Evolutionary conservation across 2,329 filamentous ascomycete genomes (phyloP), one percentile per base, ranked within the genome.

Genomic region (Sporothrix mexicana): DNA sequence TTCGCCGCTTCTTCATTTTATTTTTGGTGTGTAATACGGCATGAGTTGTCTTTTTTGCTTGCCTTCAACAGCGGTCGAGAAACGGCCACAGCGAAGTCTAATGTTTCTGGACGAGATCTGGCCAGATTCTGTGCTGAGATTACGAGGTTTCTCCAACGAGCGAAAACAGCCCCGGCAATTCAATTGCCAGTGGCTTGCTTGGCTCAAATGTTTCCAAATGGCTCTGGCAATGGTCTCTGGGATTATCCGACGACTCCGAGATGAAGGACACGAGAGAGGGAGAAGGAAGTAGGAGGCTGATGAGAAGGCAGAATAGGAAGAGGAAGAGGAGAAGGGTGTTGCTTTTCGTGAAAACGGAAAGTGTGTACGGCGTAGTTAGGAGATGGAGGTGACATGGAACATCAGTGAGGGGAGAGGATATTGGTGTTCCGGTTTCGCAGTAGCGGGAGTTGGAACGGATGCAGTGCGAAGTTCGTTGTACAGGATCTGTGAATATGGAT

Each of bases 121-220:
- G 17, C 15, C 12, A 61, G n/a, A 9, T 36, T 36, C 36, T n/a
- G 13, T 4, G 2, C 4, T 4, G 10, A 30, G 9, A 30, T 10
- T 20, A 70, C 17, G 20, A 45, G 43, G 43, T 7, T 5, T 36
- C 7, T 4, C 30, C 30, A 49, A 43, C 49, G 23, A n/a, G 13
- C 30, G 25, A 25, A 43, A 12, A 62, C 2, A n/a, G 8, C 43
- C 8, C 64, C 64, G 62, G 64, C 43, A 67, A 51, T 67, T 45
- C 23, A 67, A 67, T 51, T 36, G 64, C 64, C 64, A 66, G 7
- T 49, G 41, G 62, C 10, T 17, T 45, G 61, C 62, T 66, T 62
- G 59, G 36, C 59, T 23, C 20, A 10, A 45, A 53, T 53, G 47
- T 13, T 7, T 5, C n/a, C 13, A 51, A 51, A 17, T 17, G 51